These are phyloP conservation scores for Berberis thunbergii DNA, from an alignment of 164 flowering plant genomes.

Conservation along the genomic window DNA sequence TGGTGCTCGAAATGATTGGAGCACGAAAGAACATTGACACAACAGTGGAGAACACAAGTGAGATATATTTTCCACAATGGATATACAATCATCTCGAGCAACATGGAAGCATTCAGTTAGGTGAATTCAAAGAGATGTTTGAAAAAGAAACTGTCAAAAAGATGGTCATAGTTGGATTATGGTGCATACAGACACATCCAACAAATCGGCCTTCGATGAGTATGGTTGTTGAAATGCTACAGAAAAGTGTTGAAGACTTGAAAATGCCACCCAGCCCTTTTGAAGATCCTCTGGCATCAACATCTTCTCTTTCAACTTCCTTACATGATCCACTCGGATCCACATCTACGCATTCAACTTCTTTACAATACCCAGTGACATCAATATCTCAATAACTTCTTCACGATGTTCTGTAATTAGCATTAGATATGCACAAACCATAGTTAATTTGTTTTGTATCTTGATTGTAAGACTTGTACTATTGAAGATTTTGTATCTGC, in stretches of 20 bases:
- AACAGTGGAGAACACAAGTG: background rate
- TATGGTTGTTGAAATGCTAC: background rate
- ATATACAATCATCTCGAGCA: background rate
- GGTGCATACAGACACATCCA: conserved; percentile 1
- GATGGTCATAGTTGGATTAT: background rate
- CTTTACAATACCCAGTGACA: too few relatives aligned
- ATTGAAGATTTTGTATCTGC: too few relatives aligned
- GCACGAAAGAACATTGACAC: too few relatives aligned
- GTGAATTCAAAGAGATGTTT: background rate
- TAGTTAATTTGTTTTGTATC: too few relatives aligned
- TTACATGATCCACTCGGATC: too few relatives aligned
- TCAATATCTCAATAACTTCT: too few relatives aligned
- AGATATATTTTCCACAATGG: background rate
- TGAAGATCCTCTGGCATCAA: background rate
- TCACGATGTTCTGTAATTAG: too few relatives aligned
- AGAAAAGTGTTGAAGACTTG: background rate
- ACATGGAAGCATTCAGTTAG: background rate
- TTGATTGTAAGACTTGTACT: too few relatives aligned
- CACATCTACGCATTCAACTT: too few relatives aligned
- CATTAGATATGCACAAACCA: too few relatives aligned
- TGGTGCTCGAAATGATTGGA: conserved; percentile 1
- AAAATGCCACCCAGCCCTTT: background rate
- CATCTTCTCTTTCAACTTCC: background rate
- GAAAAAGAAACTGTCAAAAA: background rate
- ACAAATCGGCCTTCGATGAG: conserved; percentile 2